These are phyloP conservation scores for Calycina herbarum DNA, from an alignment of 2,329 filamentous ascomycete genomes.

Conservation along the genomic window DNA sequence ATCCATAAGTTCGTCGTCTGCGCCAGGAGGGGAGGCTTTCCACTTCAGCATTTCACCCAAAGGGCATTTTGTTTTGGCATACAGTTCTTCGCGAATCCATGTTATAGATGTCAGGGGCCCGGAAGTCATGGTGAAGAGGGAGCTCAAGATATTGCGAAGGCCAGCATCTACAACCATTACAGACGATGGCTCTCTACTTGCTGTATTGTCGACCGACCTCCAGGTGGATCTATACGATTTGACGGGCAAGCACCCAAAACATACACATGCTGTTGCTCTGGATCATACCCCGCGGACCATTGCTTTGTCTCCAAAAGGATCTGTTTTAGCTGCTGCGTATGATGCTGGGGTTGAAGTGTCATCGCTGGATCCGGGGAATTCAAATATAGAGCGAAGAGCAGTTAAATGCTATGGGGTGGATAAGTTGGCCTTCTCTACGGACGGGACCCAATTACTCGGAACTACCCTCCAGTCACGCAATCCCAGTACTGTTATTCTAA, in stretches of 20 bases:
- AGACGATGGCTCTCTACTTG: slow-evolving; percentile 74
- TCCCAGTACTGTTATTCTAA: slow-evolving; percentile 73
- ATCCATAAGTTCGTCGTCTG: slow-evolving; percentile 79
- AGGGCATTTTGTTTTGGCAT: slow-evolving; percentile 73
- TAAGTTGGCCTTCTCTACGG: slow-evolving; percentile 70
- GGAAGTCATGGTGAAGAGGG: slow-evolving; percentile 65
- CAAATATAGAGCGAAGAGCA: slow-evolving; percentile 67
- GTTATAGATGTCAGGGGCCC: slow-evolving; percentile 67
- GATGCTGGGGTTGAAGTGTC: slow-evolving; percentile 87
- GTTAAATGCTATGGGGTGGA: slow-evolving; percentile 80
- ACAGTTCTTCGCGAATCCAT: slow-evolving; percentile 83
- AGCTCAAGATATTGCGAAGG: slow-evolving; percentile 76
- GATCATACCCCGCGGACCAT: slow-evolving; percentile 78
- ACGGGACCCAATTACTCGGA: slow-evolving; percentile 76
- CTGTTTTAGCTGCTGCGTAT: slow-evolving; percentile 81
- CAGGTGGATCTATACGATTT: slow-evolving; percentile 86
- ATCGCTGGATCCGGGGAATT: slow-evolving; percentile 64
- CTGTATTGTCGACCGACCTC: slow-evolving; percentile 78
- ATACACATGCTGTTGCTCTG: slow-evolving; percentile 73
- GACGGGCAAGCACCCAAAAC: slow-evolving; percentile 60
- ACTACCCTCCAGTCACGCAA: slow-evolving; percentile 66
- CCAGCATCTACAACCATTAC: slow-evolving; percentile 76
- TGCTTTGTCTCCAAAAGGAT: slow-evolving; percentile 76
- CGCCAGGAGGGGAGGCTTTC: slow-evolving; percentile 80
- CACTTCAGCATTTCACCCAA: slow-evolving; percentile 78